These are phyloP conservation scores for Malus orientalis DNA, from an alignment of 306 rosid species.

Conservation along the genomic window DNA sequence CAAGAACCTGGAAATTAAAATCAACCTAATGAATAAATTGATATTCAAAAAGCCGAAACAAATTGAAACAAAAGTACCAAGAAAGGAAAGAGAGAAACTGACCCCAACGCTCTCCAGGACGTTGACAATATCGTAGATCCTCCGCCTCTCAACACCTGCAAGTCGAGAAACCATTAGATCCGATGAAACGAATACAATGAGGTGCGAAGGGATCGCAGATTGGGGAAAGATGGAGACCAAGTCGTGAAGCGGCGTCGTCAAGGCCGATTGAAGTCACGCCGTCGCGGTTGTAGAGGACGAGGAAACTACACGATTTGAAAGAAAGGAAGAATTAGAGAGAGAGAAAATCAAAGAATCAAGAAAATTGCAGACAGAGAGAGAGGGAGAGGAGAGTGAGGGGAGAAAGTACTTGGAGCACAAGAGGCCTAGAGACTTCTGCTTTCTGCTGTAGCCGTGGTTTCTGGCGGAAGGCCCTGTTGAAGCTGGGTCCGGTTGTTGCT, in stretches of 20 bases:
- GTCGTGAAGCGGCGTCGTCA: constrained; percentile 78
- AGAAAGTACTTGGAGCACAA: constrained; percentile 70
- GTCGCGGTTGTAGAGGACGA: constrained; percentile 68
- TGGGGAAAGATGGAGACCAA: constrained; percentile 39
- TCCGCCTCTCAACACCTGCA: constrained; percentile 79
- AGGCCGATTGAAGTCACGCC: constrained; percentile 58
- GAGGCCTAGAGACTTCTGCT: constrained; percentile 61
- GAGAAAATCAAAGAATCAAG: no score
- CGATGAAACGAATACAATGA: neutral
- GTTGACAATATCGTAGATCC: constrained; percentile 92
- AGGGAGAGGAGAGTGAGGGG: neutral
- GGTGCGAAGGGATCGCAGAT: neutral
- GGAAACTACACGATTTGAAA: constrained; percentile 31
- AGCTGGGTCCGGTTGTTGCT: neutral
- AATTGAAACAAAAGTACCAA: neutral
- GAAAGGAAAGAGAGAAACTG: neutral
- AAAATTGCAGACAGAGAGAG: neutral
- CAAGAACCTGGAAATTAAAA: constrained; percentile 45
- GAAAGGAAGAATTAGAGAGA: neutral
- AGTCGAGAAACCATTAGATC: neutral
- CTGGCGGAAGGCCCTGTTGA: constrained; percentile 23
- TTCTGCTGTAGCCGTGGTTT: constrained; percentile 28
- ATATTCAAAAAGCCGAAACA: neutral
- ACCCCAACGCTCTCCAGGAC: constrained; percentile 91
- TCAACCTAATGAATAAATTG: neutral